Conservation (phyloP, 495 filamentous ascomycete genomes). For the Chaetomium cochliodes region DNA sequence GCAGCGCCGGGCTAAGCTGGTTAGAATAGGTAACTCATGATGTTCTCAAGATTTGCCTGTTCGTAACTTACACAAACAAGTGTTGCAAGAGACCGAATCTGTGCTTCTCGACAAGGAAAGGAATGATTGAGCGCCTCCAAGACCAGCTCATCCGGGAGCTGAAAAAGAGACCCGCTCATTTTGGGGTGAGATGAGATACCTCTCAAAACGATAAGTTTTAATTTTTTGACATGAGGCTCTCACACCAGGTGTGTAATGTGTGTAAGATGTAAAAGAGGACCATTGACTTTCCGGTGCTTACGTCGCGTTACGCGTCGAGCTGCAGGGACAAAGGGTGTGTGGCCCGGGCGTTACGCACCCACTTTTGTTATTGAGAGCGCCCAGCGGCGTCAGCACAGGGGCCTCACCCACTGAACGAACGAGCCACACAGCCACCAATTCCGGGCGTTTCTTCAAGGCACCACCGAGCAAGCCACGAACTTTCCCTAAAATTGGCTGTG, state of each 20-base stretch:
- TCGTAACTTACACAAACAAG: conserved; percentile 56
- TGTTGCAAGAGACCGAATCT: conserved; percentile 61
- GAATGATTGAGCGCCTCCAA: conserved; percentile 49
- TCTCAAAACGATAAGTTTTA: too few species aligned
- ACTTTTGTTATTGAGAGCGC: neutral
- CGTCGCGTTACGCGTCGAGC: conserved; percentile 2
- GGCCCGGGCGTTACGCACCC: neutral
- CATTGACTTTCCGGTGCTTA: neutral
- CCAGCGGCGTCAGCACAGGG: neutral
- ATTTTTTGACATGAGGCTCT: too few species aligned
- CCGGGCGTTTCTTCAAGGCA: neutral
- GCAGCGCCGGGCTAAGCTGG: conserved; percentile 42
- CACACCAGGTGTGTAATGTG: neutral
- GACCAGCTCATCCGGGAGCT: conserved; percentile 53
- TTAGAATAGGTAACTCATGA: conserved; percentile 9
- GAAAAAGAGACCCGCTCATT: conserved; percentile 38
- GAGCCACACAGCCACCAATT: too few species aligned
- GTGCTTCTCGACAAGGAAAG: conserved; percentile 63
- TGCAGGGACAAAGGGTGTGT: neutral
- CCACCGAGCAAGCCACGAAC: neutral
- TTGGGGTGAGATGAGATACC: neutral
- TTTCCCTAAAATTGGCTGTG: neutral
- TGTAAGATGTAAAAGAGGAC: neutral
- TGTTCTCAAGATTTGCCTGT: neutral
- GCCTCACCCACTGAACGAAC: neutral